Evolutionary conservation across 1,139 yeast species (phyloP).

Genomic region (Geotrichum aggregatum): DNA sequence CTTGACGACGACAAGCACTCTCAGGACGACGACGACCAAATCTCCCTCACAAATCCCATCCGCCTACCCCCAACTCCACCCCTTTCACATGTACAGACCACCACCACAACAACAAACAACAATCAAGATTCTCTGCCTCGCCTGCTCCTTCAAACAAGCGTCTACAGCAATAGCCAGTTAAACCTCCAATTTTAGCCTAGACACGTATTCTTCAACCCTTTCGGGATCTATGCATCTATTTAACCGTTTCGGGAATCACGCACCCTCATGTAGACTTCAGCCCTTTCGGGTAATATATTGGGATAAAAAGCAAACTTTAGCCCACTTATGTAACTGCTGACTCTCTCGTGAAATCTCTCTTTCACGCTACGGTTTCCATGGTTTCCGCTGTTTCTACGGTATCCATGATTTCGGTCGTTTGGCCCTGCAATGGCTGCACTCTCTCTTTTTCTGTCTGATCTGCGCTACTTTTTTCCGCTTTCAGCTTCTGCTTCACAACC

Average conservation of each 20-base stretch:
- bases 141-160: neutral
- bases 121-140: neutral
- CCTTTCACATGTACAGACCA: neutral
- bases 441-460: neutral
- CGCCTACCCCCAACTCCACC: constrained; percentile 3
- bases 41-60: neutral
- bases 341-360: neutral
- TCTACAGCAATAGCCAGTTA: neutral
- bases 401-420: neutral
- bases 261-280: neutral
- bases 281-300: neutral
- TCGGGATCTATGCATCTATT: too few species aligned
- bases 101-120: neutral
- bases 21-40: neutral
- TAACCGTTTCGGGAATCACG: neutral
- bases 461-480: too few species aligned
- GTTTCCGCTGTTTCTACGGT: neutral
- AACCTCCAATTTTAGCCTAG: constrained; percentile 1
- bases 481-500: neutral
- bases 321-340: neutral
- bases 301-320: neutral
- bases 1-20: neutral
- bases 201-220: neutral
- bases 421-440: too few species aligned
- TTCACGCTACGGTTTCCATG: neutral